phyloP scores from a whole-genome alignment of 1,139 yeast genomes.

The Saccharomyces hybrid region DNA sequence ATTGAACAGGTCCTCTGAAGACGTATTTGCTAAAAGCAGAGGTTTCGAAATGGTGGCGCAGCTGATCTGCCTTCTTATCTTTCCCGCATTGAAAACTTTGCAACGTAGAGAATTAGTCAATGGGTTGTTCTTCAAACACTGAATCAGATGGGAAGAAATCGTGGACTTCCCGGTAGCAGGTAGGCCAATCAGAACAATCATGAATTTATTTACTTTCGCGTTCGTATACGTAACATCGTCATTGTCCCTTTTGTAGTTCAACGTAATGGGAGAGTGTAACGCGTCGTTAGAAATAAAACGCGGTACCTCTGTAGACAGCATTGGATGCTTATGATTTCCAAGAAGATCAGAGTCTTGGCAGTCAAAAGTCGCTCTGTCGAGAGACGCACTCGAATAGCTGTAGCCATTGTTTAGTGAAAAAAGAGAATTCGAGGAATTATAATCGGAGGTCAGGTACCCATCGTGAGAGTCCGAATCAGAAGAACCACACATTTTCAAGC shows the following conservation, averaged over 20 bases:
- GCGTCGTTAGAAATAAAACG: slow-evolving; percentile 6
- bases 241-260: neutral
- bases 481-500: neutral
- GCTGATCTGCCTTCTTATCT: slow-evolving; percentile 41
- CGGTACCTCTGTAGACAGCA: slow-evolving; percentile 4
- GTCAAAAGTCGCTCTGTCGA: slow-evolving; percentile 12
- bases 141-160: slow-evolving; percentile 45
- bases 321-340: slow-evolving; percentile 2
- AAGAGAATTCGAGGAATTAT: slow-evolving; percentile 23
- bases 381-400: slow-evolving; percentile 10
- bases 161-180: slow-evolving; percentile 73
- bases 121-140: slow-evolving; percentile 33
- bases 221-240: neutral
- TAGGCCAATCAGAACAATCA: slow-evolving; percentile 53
- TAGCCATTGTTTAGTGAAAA: slow-evolving; percentile 10
- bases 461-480: neutral
- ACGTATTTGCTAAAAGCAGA: slow-evolving; percentile 25
- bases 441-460: slow-evolving; percentile 6
- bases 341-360: slow-evolving; percentile 11
- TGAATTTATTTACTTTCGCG: slow-evolving; percentile 30
- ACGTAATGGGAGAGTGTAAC: neutral
- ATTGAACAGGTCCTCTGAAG: slow-evolving; percentile 41
- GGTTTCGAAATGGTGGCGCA: slow-evolving; percentile 17
- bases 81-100: slow-evolving; percentile 47
- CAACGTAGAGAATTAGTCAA: slow-evolving; percentile 23